Evolutionary conservation across 2,329 filamentous ascomycete genomes (phyloP).

Genomic region (Passalora sequoiae): DNA sequence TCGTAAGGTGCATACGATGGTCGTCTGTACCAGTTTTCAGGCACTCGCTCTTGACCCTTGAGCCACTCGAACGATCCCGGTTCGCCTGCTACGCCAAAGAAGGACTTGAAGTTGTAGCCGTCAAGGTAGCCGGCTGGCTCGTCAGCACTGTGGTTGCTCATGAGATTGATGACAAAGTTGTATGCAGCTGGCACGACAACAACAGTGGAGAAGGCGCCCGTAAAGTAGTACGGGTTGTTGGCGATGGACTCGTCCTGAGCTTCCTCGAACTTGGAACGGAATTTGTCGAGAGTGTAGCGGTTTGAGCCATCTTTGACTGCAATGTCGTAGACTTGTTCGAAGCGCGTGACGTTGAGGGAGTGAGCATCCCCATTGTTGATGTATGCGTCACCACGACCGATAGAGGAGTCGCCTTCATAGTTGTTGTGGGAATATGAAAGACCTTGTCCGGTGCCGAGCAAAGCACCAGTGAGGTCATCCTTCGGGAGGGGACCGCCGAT

Average conservation of each 20-base stretch:
- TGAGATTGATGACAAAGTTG: constrained; percentile 29
- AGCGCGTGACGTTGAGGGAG: constrained; percentile 24
- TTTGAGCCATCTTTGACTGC: constrained; percentile 18
- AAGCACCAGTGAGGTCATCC: not conserved
- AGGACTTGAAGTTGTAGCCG: constrained; percentile 22
- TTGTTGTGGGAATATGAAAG: constrained; percentile 31
- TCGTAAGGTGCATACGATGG: constrained; percentile 25
- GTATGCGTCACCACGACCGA: constrained; percentile 24
- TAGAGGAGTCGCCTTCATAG: constrained; percentile 32
- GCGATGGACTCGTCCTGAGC: constrained; percentile 28
- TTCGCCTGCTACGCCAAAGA: constrained; percentile 25
- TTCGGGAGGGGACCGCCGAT: constrained; percentile 27
- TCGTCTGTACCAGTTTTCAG: constrained; percentile 35
- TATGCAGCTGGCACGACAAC: constrained; percentile 26
- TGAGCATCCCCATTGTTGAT: constrained; percentile 27
- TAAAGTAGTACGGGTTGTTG: constrained; percentile 34
- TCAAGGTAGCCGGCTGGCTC: constrained; percentile 21
- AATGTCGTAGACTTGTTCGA: constrained; percentile 25
- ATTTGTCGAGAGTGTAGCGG: constrained; percentile 25
- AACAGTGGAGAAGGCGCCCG: constrained; percentile 27
- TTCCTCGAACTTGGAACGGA: constrained; percentile 24
- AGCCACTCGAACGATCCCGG: constrained; percentile 17
- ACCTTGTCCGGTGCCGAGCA: constrained; percentile 25
- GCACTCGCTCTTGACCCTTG: constrained; percentile 32
- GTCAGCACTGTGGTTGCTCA: constrained; percentile 23